These are phyloP conservation scores for Ophiocordyceps camponoti-saundersi DNA, from an alignment of 2,329 filamentous ascomycete genomes.

Conservation along the genomic window DNA sequence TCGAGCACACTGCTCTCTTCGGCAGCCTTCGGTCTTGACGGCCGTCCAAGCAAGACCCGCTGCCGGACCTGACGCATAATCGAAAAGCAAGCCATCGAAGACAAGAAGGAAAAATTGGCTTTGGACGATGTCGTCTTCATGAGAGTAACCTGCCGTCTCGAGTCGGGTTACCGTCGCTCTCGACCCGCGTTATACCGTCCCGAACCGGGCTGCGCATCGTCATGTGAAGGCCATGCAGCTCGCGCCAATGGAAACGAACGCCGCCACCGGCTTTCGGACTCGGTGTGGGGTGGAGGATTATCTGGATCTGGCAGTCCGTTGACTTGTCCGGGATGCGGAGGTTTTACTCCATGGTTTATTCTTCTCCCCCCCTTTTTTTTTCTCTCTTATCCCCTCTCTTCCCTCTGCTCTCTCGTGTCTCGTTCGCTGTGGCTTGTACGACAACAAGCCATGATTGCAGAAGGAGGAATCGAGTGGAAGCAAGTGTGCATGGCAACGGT, in stretches of 20 bases:
- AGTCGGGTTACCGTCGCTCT: neutral
- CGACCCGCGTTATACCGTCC: slow-evolving; percentile 1
- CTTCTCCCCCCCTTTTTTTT: neutral
- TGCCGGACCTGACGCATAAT: neutral
- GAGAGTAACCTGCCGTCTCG: neutral
- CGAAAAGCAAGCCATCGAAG: neutral
- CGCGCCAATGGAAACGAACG: neutral
- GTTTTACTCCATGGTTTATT: neutral
- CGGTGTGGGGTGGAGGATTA: neutral
- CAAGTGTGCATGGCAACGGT: neutral
- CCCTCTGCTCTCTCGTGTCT: neutral
- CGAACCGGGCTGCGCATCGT: neutral
- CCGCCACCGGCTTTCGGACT: neutral
- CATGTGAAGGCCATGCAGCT: slow-evolving; percentile 1
- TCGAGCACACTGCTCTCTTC: neutral
- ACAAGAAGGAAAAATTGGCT: neutral
- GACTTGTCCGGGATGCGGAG: neutral
- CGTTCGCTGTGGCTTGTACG: neutral
- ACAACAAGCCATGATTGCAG: too few relatives aligned
- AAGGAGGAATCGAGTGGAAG: too few relatives aligned
- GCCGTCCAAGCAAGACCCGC: neutral
- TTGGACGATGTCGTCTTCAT: neutral
- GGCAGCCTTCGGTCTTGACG: neutral
- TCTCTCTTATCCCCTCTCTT: neutral
- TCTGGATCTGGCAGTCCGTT: neutral